Evolutionary conservation across 2,329 filamentous ascomycete genomes (phyloP).

Genomic region (Coleophoma cylindrospora): DNA sequence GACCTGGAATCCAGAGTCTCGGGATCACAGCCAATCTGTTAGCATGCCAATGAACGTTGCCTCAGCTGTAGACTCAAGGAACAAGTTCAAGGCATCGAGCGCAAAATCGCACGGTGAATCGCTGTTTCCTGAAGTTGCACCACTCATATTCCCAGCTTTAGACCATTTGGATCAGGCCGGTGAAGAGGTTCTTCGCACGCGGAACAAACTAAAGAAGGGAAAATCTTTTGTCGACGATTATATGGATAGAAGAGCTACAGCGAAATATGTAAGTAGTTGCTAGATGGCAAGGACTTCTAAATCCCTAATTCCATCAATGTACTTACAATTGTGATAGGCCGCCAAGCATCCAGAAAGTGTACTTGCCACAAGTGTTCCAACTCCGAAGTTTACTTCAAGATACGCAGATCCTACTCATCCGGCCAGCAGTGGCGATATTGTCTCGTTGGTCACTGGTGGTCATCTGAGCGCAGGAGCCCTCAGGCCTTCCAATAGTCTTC

Average conservation of each 20-base stretch:
- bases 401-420: slow-evolving; percentile 46
- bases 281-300: neutral
- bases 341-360: slow-evolving; percentile 5
- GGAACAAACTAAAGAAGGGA: slow-evolving; percentile 3
- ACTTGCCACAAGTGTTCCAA: slow-evolving; percentile 1
- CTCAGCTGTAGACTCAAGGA: neutral
- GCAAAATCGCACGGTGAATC: slow-evolving; percentile 1
- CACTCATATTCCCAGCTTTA: slow-evolving; percentile 27
- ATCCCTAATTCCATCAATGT: neutral
- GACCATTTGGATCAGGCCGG: slow-evolving; percentile 1
- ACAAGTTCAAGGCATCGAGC: slow-evolving; percentile 2
- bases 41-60: neutral
- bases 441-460: slow-evolving; percentile 9
- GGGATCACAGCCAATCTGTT: neutral
- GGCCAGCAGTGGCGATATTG: slow-evolving; percentile 34
- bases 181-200: slow-evolving; percentile 6
- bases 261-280: slow-evolving; percentile 9
- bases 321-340: slow-evolving; percentile 1
- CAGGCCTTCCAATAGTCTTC: neutral
- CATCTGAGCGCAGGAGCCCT: neutral
- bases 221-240: slow-evolving; percentile 9
- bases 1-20: slow-evolving; percentile 40
- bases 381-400: slow-evolving; percentile 34
- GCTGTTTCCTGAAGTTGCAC: slow-evolving; percentile 27
- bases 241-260: slow-evolving; percentile 10